Evolutionary conservation across 2,329 filamentous ascomycete genomes (phyloP).

Genomic region (Ophiostoma perfectum): DNA sequence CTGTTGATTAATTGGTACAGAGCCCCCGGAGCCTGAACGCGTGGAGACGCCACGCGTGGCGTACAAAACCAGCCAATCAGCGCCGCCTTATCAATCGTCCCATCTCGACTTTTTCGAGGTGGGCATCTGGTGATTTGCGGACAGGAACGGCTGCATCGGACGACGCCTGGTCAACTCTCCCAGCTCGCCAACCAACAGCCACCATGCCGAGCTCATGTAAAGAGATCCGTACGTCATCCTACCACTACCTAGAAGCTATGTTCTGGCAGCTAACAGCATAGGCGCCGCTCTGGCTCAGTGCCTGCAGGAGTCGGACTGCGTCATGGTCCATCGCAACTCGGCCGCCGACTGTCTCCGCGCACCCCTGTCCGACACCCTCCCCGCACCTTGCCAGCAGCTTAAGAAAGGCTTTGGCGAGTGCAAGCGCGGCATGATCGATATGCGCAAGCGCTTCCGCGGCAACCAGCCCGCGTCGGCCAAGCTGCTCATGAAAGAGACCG

Average conservation of each 20-base stretch:
- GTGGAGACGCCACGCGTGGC: not conserved
- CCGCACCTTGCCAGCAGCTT: conserved; percentile 83
- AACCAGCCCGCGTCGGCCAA: conserved; percentile 75
- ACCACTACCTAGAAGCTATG: not conserved
- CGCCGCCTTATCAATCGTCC: not conserved
- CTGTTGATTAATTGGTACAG: too few species aligned
- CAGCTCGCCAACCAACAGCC: not conserved
- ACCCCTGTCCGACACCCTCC: conserved; percentile 75
- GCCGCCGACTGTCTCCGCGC: conserved; percentile 83
- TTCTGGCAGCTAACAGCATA: conserved; percentile 36
- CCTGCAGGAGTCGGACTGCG: conserved; percentile 92
- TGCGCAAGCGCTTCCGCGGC: conserved; percentile 96
- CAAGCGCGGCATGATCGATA: conserved; percentile 93
- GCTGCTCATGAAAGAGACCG: conserved; percentile 36
- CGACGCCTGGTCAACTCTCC: not conserved
- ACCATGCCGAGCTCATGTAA: conserved; percentile 86
- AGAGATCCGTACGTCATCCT: conserved; percentile 71
- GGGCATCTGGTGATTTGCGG: conserved; percentile 11
- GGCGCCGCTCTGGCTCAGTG: conserved; percentile 89
- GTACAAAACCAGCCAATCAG: not conserved
- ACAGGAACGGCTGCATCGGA: not conserved
- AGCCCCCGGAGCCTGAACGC: not conserved
- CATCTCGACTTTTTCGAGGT: not conserved
- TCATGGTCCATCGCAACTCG: conserved; percentile 83
- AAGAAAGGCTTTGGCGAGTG: conserved; percentile 91